Base-by-base conservation (phyloP, 78 protist species). In the Blattamonas nauphoetae region DNA sequence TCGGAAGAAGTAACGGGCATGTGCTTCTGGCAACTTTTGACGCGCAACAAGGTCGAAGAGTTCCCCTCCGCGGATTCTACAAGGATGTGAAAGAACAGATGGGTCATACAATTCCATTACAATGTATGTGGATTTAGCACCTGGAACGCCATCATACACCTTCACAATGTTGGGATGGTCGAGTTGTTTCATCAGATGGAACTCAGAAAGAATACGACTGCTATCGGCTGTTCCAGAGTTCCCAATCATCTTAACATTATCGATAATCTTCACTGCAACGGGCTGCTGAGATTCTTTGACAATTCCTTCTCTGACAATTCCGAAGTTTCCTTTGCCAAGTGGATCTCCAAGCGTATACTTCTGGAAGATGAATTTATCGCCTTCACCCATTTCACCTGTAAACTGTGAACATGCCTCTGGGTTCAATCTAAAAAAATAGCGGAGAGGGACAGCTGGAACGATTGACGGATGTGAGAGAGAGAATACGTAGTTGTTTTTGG, bases 151-250 rank as follows among this genome's bases (percentile, higher is more conserved):
- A 44, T 86, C 88, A 3, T 42, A 35, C 29, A 86, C 1, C 29
- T 45, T 21, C 78, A 86, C 78, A 1, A 86, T 80, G 64, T 86
- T 42, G 11, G 88, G 88, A 81, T 86, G 88, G 44, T 77, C 41
- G 35, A 86, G 78, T 1, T 32, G 77, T 45, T 42, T 38, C 42
- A 86, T 78, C 29, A 86, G 1, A 41, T 36, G 55, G 55, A 86
- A 41, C 83, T 86, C 88, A 29, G 38, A 4, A 6, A 79, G 71
- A 55, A 55, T 21, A 29, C 21, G 11, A 21, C 21, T 55, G 11
- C 21, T 11, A 29, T 21, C 38, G 38, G 71, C 11, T 29, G 71
- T 11, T 29, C 21, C 71, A 55, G 71, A 21, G 21, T 11, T 29
- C 11, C 21, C 38, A 55, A 55, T 21, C 71, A 55, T 55, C 41